Conservation (phyloP, 169 alveolate genomes). For the Plasmodium berghei region DNA sequence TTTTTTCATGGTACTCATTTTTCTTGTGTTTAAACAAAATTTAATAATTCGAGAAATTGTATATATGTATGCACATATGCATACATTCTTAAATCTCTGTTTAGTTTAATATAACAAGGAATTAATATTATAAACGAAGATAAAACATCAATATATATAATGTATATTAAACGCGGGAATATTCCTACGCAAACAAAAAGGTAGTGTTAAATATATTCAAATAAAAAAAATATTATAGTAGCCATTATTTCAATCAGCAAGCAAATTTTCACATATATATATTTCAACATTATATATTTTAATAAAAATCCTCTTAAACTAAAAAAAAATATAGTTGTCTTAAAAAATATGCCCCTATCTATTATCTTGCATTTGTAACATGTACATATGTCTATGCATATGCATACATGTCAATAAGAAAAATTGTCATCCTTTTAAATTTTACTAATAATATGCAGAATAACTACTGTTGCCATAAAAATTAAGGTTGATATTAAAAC, state of each 20-base stretch:
- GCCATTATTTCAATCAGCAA: not conserved
- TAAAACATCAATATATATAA: not conserved
- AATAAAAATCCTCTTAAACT: not conserved
- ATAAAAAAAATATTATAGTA: not conserved
- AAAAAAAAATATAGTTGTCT: not conserved
- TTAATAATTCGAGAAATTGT: not conserved
- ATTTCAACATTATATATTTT: not conserved
- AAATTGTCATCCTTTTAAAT: slow-evolving; percentile 50
- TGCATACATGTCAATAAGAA: not conserved
- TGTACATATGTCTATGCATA: not conserved
- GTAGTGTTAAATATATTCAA: slow-evolving; percentile 4
- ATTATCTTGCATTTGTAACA: not conserved
- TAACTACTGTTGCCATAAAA: slow-evolving; percentile 87
- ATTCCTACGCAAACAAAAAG: slow-evolving; percentile 1
- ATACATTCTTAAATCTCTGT: not conserved
- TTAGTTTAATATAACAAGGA: slow-evolving; percentile 45
- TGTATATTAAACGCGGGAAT: not conserved
- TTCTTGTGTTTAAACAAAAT: not conserved
- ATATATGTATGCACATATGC: slow-evolving; percentile 6
- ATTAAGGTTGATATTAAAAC: slow-evolving; percentile 80
- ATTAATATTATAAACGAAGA: slow-evolving; percentile 5
- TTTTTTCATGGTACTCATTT: not conserved
- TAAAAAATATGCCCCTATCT: not conserved
- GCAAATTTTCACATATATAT: not conserved
- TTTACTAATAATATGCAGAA: slow-evolving; percentile 82